phyloP scores from a whole-genome alignment of 495 filamentous ascomycete genomes.

The Viridothelium virens region DNA sequence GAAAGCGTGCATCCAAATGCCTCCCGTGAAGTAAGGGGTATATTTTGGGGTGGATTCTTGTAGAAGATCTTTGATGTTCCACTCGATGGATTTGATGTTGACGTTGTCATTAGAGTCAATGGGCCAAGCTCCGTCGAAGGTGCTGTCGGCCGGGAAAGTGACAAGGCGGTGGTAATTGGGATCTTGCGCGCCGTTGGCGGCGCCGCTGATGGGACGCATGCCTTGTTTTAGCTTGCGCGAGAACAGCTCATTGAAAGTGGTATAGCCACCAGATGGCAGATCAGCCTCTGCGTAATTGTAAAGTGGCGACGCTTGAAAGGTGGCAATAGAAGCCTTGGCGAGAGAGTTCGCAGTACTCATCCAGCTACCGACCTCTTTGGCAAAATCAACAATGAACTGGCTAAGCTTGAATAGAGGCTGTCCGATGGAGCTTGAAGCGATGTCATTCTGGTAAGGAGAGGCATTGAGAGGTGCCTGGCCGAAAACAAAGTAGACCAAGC shows the following conservation, averaged over 20 bases:
- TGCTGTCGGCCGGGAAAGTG: neutral
- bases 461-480: neutral
- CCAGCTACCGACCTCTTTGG: neutral
- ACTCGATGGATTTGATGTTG: neutral
- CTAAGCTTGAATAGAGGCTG: neutral
- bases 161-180: neutral
- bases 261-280: slow-evolving; percentile 22
- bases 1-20: neutral
- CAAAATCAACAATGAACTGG: neutral
- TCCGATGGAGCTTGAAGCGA: neutral
- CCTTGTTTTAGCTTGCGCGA: slow-evolving; percentile 26
- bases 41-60: neutral
- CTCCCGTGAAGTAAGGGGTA: neutral
- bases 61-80: neutral
- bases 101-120: neutral
- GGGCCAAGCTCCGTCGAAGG: neutral
- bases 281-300: slow-evolving; percentile 26
- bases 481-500: neutral
- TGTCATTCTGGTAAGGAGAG: neutral
- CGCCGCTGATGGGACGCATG: slow-evolving; percentile 18
- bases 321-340: neutral
- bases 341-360: neutral
- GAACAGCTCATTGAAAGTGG: slow-evolving; percentile 35
- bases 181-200: slow-evolving; percentile 15
- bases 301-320: slow-evolving; percentile 8